A percentile compares a stretch with the other conserved stretches of the same genome.
Conservation (phyloP, 2,329 filamentous ascomycete genomes). For the Drechslerella dactyloides region DNA sequence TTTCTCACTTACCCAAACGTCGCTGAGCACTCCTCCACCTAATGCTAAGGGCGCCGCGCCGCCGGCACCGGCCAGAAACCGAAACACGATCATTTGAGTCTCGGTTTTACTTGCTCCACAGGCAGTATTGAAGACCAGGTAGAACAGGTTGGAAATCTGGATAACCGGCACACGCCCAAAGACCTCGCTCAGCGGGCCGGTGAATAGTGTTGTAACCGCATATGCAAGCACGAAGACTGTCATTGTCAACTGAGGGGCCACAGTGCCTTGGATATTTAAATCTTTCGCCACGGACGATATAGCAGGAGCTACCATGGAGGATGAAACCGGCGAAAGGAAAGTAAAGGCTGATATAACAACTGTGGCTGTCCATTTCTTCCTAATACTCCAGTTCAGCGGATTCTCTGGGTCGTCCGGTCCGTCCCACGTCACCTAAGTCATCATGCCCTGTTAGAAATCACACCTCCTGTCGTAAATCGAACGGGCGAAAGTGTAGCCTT, state of each 20-base stretch:
- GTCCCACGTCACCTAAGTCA: slow-evolving; percentile 39
- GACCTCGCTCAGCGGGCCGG: slow-evolving; percentile 65
- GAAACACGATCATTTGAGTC: slow-evolving; percentile 65
- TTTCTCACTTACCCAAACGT: slow-evolving; percentile 53
- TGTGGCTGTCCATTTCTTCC: slow-evolving; percentile 66
- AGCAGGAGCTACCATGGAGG: slow-evolving; percentile 66
- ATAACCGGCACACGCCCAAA: slow-evolving; percentile 65
- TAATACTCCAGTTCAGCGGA: slow-evolving; percentile 65
- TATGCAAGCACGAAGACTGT: slow-evolving; percentile 66
- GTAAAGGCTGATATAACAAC: slow-evolving; percentile 66
- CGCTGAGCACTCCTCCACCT: slow-evolving; percentile 55
- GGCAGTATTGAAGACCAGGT: slow-evolving; percentile 66
- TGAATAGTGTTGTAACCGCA: slow-evolving; percentile 63
- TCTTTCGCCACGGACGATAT: slow-evolving; percentile 64
- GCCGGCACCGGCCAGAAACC: slow-evolving; percentile 67
- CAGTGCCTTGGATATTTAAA: slow-evolving; percentile 62
- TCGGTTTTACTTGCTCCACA: slow-evolving; percentile 66
- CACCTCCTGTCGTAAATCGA: background rate
- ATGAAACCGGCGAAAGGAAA: slow-evolving; percentile 69
- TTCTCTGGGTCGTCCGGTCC: slow-evolving; percentile 61
- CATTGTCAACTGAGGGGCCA: slow-evolving; percentile 62
- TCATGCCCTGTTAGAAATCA: slow-evolving; percentile 1
- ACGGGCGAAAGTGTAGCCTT: no score
- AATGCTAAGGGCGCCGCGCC: slow-evolving; percentile 66
- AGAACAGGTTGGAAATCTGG: slow-evolving; percentile 65